phyloP scores from a whole-genome alignment of 2,329 filamentous ascomycete genomes.

The Aspergillus pseudoglaucus region DNA sequence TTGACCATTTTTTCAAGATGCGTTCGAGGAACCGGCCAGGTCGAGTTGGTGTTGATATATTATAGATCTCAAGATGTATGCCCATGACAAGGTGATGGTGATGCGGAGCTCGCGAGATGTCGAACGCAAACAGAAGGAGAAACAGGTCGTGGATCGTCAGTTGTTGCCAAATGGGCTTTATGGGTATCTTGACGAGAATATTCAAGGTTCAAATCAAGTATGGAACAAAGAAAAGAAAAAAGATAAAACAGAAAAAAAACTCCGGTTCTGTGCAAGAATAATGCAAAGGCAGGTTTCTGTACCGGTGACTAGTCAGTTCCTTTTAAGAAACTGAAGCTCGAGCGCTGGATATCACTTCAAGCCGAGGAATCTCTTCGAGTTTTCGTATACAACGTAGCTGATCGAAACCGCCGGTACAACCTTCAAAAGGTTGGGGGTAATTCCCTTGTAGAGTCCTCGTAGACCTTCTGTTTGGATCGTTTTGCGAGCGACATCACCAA shows the following conservation, averaged over 20 bases:
- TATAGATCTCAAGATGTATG: too few species aligned
- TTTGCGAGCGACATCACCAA: slow-evolving; percentile 78
- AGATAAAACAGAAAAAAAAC: background rate
- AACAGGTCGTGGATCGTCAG: too few species aligned
- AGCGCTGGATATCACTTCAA: slow-evolving; percentile 31
- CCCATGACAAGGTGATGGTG: too few species aligned
- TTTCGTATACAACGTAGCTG: slow-evolving; percentile 89
- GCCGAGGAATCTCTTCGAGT: slow-evolving; percentile 67
- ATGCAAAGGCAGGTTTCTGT: background rate
- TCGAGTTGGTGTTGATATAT: too few species aligned
- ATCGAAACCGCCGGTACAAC: slow-evolving; percentile 94
- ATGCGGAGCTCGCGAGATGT: too few species aligned
- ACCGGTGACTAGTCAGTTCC: too few species aligned
- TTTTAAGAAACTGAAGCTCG: too few species aligned
- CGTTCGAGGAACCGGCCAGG: too few species aligned
- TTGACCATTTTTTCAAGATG: background rate
- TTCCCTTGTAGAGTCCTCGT: slow-evolving; percentile 83
- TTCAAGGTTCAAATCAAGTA: slow-evolving; percentile 13
- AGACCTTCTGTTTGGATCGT: slow-evolving; percentile 78
- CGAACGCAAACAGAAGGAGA: too few species aligned
- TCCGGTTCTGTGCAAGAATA: background rate
- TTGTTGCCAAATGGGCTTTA: slow-evolving; percentile 14
- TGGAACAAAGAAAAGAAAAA: slow-evolving; percentile 1
- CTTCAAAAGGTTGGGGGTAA: slow-evolving; percentile 93
- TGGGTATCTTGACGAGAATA: slow-evolving; percentile 26